Percentiles rank a stretch among this genome's conserved stretches.
phyloP scores from a whole-genome alignment of 2,329 filamentous ascomycete species.

The Aaosphaeria arxii region DNA sequence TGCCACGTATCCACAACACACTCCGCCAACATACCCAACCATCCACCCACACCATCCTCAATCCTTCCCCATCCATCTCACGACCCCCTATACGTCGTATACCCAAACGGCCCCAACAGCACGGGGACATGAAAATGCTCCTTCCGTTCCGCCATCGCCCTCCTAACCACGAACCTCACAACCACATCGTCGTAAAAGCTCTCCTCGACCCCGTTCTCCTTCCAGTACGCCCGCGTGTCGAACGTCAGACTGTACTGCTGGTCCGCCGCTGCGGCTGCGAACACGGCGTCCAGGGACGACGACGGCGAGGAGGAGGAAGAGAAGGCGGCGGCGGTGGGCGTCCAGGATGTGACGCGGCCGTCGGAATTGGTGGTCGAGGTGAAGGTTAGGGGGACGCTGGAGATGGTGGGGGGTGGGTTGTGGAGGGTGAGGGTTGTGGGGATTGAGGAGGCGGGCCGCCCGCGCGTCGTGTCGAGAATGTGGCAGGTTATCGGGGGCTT shows the following conservation, averaged over 20 bases:
- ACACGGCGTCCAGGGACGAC: not conserved
- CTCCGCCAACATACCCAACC: no score
- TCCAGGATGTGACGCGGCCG: conserved; percentile 71
- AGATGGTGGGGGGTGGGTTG: conserved; percentile 24
- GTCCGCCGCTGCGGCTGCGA: conserved; percentile 25
- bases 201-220: conserved; percentile 50
- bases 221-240: conserved; percentile 71
- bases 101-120: conserved; percentile 74
- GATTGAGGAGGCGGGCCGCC: conserved; percentile 65
- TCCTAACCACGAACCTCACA: conserved; percentile 51
- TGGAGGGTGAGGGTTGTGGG: conserved; percentile 60
- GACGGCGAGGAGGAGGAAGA: conserved; percentile 17
- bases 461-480: conserved; percentile 77
- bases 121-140: conserved; percentile 80
- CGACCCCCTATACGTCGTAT: conserved; percentile 72
- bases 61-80: conserved; percentile 1
- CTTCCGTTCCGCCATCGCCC: conserved; percentile 40
- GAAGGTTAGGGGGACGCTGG: conserved; percentile 52
- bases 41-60: not conserved
- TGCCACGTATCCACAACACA: no score
- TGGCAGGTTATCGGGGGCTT: conserved; percentile 74
- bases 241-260: conserved; percentile 69
- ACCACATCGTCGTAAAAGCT: conserved; percentile 59
- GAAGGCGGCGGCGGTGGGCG: conserved; percentile 38
- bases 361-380: conserved; percentile 71